Conservation (phyloP, 129 eudicot species). For the Ambrosia trifida region DNA sequence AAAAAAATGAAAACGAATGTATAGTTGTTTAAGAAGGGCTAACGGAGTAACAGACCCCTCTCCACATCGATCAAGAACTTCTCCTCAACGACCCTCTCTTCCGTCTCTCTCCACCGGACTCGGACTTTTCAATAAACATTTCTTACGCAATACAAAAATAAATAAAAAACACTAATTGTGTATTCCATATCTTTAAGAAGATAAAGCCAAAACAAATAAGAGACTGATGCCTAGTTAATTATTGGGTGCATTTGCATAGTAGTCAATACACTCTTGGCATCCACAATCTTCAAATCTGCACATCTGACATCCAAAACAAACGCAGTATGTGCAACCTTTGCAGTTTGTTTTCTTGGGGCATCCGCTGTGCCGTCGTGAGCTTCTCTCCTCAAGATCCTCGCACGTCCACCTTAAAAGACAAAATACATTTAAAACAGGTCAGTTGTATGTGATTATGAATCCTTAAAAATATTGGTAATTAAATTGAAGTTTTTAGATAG, state of each 20-base stretch:
- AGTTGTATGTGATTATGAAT: not conserved
- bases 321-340: slow-evolving; percentile 8
- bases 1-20: too few relatives aligned
- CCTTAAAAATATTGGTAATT: not conserved
- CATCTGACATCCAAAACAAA: slow-evolving; percentile 13
- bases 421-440: not conserved
- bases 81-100: too few relatives aligned
- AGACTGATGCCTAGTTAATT: not conserved
- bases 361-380: slow-evolving; percentile 5
- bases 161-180: not conserved
- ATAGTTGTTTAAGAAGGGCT: too few relatives aligned
- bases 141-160: not conserved
- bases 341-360: slow-evolving; percentile 14
- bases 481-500: not conserved
- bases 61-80: too few relatives aligned
- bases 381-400: slow-evolving; percentile 21
- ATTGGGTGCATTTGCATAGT: slow-evolving; percentile 3
- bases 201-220: not conserved
- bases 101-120: too few relatives aligned
- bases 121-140: too few relatives aligned
- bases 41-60: too few relatives aligned
- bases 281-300: slow-evolving; percentile 24
- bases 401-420: slow-evolving; percentile 21
- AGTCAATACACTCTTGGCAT: slow-evolving; percentile 16
- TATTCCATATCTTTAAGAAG: too few relatives aligned